Conservation (phyloP, 2,329 filamentous ascomycete species). For the Lojkania enalia region DNA sequence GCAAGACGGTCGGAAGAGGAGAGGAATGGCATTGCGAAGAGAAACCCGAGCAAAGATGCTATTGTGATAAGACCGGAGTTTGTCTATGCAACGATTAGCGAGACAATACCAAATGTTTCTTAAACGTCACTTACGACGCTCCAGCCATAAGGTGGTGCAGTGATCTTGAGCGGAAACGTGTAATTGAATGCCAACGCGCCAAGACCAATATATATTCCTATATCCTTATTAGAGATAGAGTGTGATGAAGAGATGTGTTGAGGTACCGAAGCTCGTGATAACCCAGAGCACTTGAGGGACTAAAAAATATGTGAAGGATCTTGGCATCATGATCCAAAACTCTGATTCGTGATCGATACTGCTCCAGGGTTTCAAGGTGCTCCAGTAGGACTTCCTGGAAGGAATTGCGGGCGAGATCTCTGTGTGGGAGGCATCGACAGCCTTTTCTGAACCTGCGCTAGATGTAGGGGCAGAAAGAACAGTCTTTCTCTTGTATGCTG, state of each 20-base stretch:
- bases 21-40: slow-evolving; percentile 39
- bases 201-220: slow-evolving; percentile 42
- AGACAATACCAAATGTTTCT: too few relatives aligned
- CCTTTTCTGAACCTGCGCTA: slow-evolving; percentile 13
- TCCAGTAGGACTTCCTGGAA: slow-evolving; percentile 29
- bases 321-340: slow-evolving; percentile 41
- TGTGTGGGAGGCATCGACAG: slow-evolving; percentile 22
- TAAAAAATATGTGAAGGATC: slow-evolving; percentile 43
- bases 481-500: slow-evolving; percentile 50
- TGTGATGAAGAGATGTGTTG: background rate
- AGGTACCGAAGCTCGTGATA: slow-evolving; percentile 38
- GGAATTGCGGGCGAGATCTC: slow-evolving; percentile 30
- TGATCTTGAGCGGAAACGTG: slow-evolving; percentile 42
- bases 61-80: slow-evolving; percentile 38
- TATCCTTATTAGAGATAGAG: background rate
- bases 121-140: too few relatives aligned
- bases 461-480: slow-evolving; percentile 5
- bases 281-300: slow-evolving; percentile 45
- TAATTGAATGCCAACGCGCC: slow-evolving; percentile 46
- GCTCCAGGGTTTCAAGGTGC: slow-evolving; percentile 40
- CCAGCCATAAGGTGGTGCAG: slow-evolving; percentile 40
- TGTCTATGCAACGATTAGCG: too few relatives aligned
- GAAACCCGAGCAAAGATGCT: slow-evolving; percentile 42
- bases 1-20: slow-evolving; percentile 55
- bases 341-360: slow-evolving; percentile 36